Conservation (phyloP, 139 green algal species). For the Cymbomonas tetramitiformis region DNA sequence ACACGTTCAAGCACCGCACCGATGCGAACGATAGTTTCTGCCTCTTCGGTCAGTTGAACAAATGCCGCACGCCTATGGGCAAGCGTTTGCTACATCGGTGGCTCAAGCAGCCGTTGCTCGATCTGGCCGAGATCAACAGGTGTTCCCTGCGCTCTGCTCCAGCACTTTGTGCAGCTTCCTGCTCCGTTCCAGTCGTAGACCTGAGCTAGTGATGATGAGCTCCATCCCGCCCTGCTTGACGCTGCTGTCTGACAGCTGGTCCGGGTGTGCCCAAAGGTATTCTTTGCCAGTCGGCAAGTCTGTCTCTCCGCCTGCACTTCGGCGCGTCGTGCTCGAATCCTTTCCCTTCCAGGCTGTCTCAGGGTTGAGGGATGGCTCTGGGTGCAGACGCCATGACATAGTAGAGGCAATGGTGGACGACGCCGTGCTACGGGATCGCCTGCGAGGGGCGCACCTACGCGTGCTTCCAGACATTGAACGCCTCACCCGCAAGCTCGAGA, state of each 20-base stretch:
- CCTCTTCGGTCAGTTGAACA: slow-evolving; percentile 77
- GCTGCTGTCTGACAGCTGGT: no score
- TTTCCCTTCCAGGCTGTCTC: no score
- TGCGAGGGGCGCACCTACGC: slow-evolving; percentile 52
- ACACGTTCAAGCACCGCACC: slow-evolving; percentile 54
- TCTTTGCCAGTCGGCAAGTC: no score
- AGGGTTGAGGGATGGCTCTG: no score
- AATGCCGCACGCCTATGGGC: slow-evolving; percentile 76
- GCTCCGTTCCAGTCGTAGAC: no score
- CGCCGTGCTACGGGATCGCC: slow-evolving; percentile 42
- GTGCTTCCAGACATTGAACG: slow-evolving; percentile 81
- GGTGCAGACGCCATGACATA: slow-evolving; percentile 50
- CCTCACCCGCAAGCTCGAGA: slow-evolving; percentile 69
- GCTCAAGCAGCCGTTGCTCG: slow-evolving; percentile 83
- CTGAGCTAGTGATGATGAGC: no score
- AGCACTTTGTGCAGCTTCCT: no score
- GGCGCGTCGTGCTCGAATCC: no score
- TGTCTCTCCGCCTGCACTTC: no score
- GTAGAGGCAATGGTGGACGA: slow-evolving; percentile 67
- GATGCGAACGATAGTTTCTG: slow-evolving; percentile 59
- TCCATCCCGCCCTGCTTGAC: no score
- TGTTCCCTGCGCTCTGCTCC: no score
- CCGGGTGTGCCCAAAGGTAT: no score
- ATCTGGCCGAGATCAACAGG: slow-evolving; percentile 55
- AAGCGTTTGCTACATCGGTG: slow-evolving; percentile 77